Evolutionary conservation across 768 basidiomycete species (phyloP), one percentile per base, ranked within the genome.

Genomic region (Tylopilus intermedius): DNA sequence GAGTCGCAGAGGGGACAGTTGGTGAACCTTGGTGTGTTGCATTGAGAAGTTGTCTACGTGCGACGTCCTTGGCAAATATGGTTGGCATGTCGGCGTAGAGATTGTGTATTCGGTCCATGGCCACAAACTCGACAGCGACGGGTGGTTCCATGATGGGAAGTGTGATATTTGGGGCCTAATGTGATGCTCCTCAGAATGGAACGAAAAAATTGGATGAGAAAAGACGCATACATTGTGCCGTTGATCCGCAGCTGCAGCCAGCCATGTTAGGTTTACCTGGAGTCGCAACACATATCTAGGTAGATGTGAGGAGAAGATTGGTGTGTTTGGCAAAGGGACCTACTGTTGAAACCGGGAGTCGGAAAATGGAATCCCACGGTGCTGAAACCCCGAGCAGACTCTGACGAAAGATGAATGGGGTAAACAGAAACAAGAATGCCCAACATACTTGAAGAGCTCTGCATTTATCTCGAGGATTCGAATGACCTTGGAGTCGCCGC

Each of bases 261-360:
- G 67, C 82, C 83, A 89, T 2, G 78, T 72, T 13, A 90, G 73
- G 65, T 90, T 90, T 29, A 81, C 77, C 60, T 89, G 84, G 38
- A 90, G 68, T 45, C 87, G 80, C 11, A 51, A 49, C 3, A 78
- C 67, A 68, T 80, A 89, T 62, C 88, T 89, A 58, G 21, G 27
- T 37, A 22, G 11, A 38, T 54, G 61, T 58, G 56, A 51, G 58
- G 53, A 59, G 46, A 46, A 49, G 35, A 38, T 29, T 6, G 50
- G 39, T 14, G 15, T 14, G 45, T 37, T n/a, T 24, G 47, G 39
- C 26, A 45, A 30, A 56, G 21, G 18, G 24, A 77, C 83, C 59
- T 56, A 88, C 85, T 82, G 78, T 55, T 75, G 74, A 61, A 79
- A 84, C 30, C 77, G 73, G 3, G 73, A 62, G 54, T 88, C 84